A percentile compares a stretch with the other conserved stretches of the same genome.
phyloP scores from a whole-genome alignment of 2,329 filamentous ascomycete genomes.

The Cytospora chrysosperma region DNA sequence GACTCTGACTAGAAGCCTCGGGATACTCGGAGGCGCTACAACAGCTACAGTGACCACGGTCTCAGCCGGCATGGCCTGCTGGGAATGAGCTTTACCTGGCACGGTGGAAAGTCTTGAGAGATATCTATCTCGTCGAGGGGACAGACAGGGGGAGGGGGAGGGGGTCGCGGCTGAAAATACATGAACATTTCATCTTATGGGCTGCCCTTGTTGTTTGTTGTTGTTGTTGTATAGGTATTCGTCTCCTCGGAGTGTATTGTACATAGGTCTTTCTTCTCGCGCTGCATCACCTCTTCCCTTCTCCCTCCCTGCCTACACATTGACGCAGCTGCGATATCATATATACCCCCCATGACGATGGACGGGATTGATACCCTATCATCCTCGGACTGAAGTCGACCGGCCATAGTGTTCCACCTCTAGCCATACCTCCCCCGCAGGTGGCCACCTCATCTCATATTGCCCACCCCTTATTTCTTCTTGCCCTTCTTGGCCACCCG shows the following conservation, averaged over 20 bases:
- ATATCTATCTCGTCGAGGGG: neutral
- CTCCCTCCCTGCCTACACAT: slow-evolving; percentile 37
- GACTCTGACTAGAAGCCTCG: slow-evolving; percentile 53
- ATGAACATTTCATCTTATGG: neutral
- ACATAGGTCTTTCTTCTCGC: slow-evolving; percentile 31
- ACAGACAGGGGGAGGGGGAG: too few species aligned
- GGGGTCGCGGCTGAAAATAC: neutral
- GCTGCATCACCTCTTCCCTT: slow-evolving; percentile 49
- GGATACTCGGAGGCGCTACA: slow-evolving; percentile 24
- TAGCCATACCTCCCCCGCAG: neutral
- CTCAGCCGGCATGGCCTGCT: slow-evolving; percentile 15
- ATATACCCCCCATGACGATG: neutral
- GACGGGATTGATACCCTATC: neutral
- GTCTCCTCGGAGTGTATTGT: slow-evolving; percentile 17
- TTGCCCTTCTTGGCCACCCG: slow-evolving; percentile 17
- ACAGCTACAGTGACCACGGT: slow-evolving; percentile 29
- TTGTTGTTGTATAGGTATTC: slow-evolving; percentile 13
- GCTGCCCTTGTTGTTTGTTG: neutral
- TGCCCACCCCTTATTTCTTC: slow-evolving; percentile 18
- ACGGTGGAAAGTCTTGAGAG: slow-evolving; percentile 1
- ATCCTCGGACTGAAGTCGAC: neutral
- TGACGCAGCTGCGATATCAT: neutral
- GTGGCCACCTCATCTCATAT: neutral
- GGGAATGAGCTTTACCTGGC: slow-evolving; percentile 32
- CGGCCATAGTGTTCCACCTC: neutral